Base-by-base conservation (phyloP, 2,329 filamentous ascomycete species). In the Sarocladiaceae sp. region DNA sequence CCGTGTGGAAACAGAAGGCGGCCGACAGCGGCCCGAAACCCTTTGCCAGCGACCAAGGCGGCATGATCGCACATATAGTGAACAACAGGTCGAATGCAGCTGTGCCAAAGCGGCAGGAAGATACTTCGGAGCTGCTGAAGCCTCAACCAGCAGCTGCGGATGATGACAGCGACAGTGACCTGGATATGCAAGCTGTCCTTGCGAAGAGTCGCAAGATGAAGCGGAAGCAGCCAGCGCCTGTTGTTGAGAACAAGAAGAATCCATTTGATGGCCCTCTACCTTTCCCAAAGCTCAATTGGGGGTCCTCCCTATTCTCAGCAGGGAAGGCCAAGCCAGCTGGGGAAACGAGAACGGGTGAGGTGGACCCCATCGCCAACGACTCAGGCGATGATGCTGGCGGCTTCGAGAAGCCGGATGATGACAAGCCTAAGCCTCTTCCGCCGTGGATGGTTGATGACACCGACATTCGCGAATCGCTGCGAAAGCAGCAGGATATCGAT, bases 251-350 rank as follows among this genome's bases (percentile, higher is more conserved):
- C 41, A 69, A 74, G 27, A 78, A 76, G 51, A 79, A 80, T 53
- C 72, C 78, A 0, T 80, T 95, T 56, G 78, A 79, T 51, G 91
- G 91, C 0, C 88, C 90, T 0, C 64, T 98, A 4, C 93, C 93
- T 0, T 98, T 98, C 56, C 89, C 95, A 53, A 91, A 88, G 57
- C 72, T 95, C 2, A 80, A 85, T 34, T 81, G 76, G 72, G 82
- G 78, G 43, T 82, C 78, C 2, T 75, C 72, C 1, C 68, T 81
- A 2, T 81, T 80, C 48, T 72, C 69, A 50, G 70, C 68, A 9
- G 55, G 55, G 34, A 48, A 53, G 6, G 49, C 53, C 4, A 49
- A 57, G 19, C 27, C 43, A 11, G 33, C 51, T 6, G 48, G 54
- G 4, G 57, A 59, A n/a, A 21, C 37, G 13, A 13, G 23, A 12